Base-by-base conservation (phyloP, 2,329 filamentous ascomycete species). In the Mariannaea sp. region DNA sequence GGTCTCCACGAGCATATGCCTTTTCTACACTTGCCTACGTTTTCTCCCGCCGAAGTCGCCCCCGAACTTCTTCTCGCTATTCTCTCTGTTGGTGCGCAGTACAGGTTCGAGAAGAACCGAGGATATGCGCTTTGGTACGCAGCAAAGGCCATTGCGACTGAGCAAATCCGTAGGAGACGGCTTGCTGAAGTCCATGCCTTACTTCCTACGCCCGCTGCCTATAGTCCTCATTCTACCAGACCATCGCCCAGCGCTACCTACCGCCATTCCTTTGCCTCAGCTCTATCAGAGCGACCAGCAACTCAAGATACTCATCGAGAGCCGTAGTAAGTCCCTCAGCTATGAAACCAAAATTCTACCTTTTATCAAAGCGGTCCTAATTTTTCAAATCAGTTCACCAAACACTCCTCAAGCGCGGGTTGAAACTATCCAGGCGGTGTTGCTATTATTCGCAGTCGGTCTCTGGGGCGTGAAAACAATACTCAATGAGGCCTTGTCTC, bases 51-150 rank as follows among this genome's bases (percentile, higher is more conserved):
- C 7, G 81, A 84, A n/a, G 78, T 84, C n/a, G 82, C 85, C 0
- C 81, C 86, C 0, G 88, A 90, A 67, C 73, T 90, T 4, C 73
- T 89, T 5, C 72, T 91, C 22, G 86, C 86, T 0, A 80, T 90
- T 13, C 75, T 87, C 17, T 85, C 87, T 0, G 81, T 89, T 2
- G 85, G 85, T 10, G 85, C 85, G 0, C 84, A 86, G 60, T 88
- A 87, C 61, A 79, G 82, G 1, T 85, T 85, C 46, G 83, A 86
- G 60, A 80, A 75, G 49, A 80, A 83, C 40, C 74, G 82, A 35
- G 80, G 80, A 2, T 81, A 85, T 64, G 80, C 80, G 2, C 68
- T 86, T 5, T 86, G 82, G 82, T 85, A 84, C 64, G 82, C 82
- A 0, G 79, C 81, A 7, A 84, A 81, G 64, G 75, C 81, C 4